Evolutionary conservation across 495 filamentous ascomycete genomes (phyloP).

Genomic region (Evansstolkia leycettana): DNA sequence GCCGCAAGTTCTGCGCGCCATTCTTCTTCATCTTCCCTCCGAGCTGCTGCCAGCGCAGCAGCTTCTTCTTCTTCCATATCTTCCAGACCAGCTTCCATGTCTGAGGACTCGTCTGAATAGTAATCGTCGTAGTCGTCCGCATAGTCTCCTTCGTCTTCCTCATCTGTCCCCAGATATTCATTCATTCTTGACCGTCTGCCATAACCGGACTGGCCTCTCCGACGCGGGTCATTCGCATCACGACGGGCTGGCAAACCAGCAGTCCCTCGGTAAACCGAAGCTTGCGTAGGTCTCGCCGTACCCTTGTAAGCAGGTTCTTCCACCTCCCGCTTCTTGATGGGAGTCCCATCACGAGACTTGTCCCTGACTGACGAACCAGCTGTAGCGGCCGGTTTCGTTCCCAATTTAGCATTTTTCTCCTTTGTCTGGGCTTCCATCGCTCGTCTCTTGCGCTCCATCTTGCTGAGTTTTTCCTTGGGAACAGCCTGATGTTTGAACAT

Average conservation of each 20-base stretch:
- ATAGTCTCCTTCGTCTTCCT: conserved; percentile 35
- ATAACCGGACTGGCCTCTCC: conserved; percentile 16
- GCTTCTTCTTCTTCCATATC: conserved; percentile 50
- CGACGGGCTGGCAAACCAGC: conserved; percentile 16
- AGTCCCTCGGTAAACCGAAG: conserved; percentile 47
- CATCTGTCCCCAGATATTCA: conserved; percentile 37
- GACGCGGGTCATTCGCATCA: conserved; percentile 14
- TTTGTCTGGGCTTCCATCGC: conserved; percentile 20
- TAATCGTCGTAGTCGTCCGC: conserved; percentile 39
- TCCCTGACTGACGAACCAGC: conserved; percentile 9
- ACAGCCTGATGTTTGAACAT: conserved; percentile 24
- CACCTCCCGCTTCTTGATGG: conserved; percentile 14
- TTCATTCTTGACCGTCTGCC: conserved; percentile 23
- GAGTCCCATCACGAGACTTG: conserved; percentile 10
- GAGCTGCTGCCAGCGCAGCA: conserved; percentile 33
- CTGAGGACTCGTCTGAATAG: conserved; percentile 43
- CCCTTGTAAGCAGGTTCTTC: conserved; percentile 36
- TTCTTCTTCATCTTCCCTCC: conserved; percentile 48
- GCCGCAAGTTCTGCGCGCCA: conserved; percentile 37
- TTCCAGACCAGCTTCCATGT: conserved; percentile 53
- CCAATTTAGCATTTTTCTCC: conserved; percentile 18
- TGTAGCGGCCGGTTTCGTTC: conserved; percentile 12
- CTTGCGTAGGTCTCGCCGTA: conserved; percentile 33
- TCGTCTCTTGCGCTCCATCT: conserved; percentile 27
- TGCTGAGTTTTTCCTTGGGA: conserved; percentile 28